Conservation (phyloP, 768 basidiomycete genomes). For the Clitopilus passeckerianus region DNA sequence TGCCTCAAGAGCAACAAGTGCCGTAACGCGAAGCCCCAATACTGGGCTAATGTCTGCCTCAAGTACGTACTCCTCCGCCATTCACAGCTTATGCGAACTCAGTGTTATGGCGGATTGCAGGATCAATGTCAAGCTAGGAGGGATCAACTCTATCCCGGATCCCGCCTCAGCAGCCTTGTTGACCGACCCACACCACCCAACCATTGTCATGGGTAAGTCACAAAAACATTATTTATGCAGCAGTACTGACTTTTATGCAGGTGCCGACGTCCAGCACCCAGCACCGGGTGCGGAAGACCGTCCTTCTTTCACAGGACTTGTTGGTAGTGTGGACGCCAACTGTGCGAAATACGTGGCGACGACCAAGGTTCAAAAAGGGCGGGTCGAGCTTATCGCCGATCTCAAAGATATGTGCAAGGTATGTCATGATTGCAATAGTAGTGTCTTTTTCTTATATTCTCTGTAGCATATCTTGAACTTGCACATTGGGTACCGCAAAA, state of each 20-base stretch:
- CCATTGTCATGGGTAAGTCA: conserved; percentile 67
- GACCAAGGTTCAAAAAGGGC: conserved; percentile 51
- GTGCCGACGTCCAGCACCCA: conserved; percentile 79
- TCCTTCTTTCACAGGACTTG: conserved; percentile 74
- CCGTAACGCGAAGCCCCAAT: conserved; percentile 62
- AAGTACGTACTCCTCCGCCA: conserved; percentile 46
- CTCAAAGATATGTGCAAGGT: conserved; percentile 61
- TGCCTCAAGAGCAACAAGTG: conserved; percentile 69
- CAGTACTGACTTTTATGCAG: conserved; percentile 22
- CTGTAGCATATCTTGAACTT: conserved; percentile 44
- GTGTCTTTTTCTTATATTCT: background rate
- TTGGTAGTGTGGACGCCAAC: conserved; percentile 69
- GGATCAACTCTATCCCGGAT: conserved; percentile 73
- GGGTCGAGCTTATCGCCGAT: conserved; percentile 69
- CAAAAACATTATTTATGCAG: background rate
- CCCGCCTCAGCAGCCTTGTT: conserved; percentile 50
- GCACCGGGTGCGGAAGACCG: conserved; percentile 56
- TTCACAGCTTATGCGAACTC: background rate
- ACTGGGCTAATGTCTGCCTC: conserved; percentile 76
- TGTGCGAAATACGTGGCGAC: conserved; percentile 60
- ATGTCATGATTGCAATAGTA: background rate
- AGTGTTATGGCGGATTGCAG: conserved; percentile 26
- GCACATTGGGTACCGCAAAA: conserved; percentile 49
- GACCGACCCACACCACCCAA: conserved; percentile 63
- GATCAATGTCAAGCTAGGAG: conserved; percentile 80